These are phyloP conservation scores for Globisporangium spiculum DNA, from an alignment of 352 stramenopile genomes.

Conservation along the genomic window DNA sequence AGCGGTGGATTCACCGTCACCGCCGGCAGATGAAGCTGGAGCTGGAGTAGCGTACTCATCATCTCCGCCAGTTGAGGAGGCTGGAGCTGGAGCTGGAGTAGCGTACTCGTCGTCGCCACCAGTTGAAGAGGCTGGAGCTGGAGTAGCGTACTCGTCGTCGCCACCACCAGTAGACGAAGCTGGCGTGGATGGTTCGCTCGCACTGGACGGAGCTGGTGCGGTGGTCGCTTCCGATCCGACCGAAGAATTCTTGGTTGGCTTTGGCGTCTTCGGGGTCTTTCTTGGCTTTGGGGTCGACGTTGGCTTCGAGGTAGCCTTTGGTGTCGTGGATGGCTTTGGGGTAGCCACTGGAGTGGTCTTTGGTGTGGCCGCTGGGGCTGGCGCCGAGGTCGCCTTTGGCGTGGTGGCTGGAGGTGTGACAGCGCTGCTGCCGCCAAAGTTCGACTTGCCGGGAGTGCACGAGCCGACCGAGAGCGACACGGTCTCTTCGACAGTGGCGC, in stretches of 20 bases:
- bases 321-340: slow-evolving; percentile 4
- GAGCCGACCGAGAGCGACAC: slow-evolving; percentile 46
- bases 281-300: slow-evolving; percentile 3
- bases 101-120: not conserved
- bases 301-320: slow-evolving; percentile 10
- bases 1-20: not conserved
- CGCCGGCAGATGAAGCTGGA: not conserved
- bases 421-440: slow-evolving; percentile 33
- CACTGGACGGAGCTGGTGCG: not conserved
- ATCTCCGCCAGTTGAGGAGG: not conserved
- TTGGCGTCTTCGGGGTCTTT: slow-evolving; percentile 10
- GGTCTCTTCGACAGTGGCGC: slow-evolving; percentile 49
- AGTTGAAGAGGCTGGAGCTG: not conserved
- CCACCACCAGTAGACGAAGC: not conserved
- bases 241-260: slow-evolving; percentile 2
- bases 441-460: slow-evolving; percentile 39
- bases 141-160: not conserved
- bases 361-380: slow-evolving; percentile 7
- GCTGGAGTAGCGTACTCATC: slow-evolving; percentile 1
- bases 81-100: not conserved
- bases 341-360: not conserved
- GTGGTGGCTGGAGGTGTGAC: slow-evolving; percentile 18
- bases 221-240: slow-evolving; percentile 4
- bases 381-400: slow-evolving; percentile 10
- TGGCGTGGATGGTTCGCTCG: not conserved